phyloP scores from a whole-genome alignment of 2,329 filamentous ascomycete species.

The Colletotrichum plurivorum region DNA sequence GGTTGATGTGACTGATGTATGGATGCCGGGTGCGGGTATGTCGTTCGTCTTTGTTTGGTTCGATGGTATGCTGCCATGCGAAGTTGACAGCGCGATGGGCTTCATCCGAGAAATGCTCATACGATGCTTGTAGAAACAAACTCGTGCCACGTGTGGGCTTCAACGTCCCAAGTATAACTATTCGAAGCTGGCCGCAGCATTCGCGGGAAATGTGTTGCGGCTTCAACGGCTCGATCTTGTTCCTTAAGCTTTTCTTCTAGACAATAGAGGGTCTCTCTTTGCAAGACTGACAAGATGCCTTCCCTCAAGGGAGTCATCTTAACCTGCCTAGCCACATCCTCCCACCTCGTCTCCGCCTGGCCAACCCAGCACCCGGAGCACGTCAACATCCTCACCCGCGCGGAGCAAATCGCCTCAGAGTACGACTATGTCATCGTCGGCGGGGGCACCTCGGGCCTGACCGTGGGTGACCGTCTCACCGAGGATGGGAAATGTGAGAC shows the following conservation, averaged over 20 bases:
- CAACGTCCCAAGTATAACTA: too few relatives aligned
- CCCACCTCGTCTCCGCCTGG: conserved; percentile 24
- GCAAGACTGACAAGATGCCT: conserved; percentile 12
- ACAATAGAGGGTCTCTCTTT: too few relatives aligned
- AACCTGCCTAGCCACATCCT: background rate
- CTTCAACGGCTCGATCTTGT: background rate
- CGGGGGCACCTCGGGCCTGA: conserved; percentile 59
- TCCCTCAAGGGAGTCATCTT: conserved; percentile 17
- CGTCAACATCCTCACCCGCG: conserved; percentile 30
- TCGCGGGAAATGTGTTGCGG: too few relatives aligned
- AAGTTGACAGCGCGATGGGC: too few relatives aligned
- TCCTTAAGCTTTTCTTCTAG: background rate
- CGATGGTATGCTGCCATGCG: too few relatives aligned
- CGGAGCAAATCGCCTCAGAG: conserved; percentile 30
- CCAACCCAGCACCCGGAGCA: conserved; percentile 29
- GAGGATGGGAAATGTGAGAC: conserved; percentile 51
- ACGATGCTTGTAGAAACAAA: too few relatives aligned
- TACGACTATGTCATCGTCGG: conserved; percentile 55
- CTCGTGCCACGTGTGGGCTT: too few relatives aligned
- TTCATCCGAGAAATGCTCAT: too few relatives aligned
- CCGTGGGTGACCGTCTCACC: conserved; percentile 54
- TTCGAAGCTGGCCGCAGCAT: too few relatives aligned
- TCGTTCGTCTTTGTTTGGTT: background rate
- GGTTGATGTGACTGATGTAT: background rate
- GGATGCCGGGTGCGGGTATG: background rate